Evolutionary conservation across 2,329 filamentous ascomycete species (phyloP), one percentile per base, ranked within the genome.

Genomic region (Colletotrichum liriopes): DNA sequence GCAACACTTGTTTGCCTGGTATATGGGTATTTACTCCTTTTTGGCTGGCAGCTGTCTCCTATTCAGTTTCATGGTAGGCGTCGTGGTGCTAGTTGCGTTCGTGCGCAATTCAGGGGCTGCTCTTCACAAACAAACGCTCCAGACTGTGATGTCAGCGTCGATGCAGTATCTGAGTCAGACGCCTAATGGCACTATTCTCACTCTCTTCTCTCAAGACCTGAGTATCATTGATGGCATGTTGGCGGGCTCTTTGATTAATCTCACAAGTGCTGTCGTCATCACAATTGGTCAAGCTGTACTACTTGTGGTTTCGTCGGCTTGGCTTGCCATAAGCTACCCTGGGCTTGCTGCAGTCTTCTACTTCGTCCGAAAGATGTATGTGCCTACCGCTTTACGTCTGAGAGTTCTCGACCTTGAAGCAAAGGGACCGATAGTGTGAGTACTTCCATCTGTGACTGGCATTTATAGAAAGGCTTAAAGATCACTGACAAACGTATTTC

Each of bases 351-450:
- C 76, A 0, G 71, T 86, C 0, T 72, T 90, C 0, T 91, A 85
- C 65, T 71, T 82, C 1, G 77, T 91, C 0, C 89, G 91, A 72
- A 86, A 82, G 58, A 84, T 90, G 60, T 92, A 92, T 74, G 82
- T 92, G 1, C 83, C 87, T 0, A 92, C 90, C 0, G 91, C 89
- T 0, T 81, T 89, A 0, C 90, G 91, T 76, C 78, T 92, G 9
- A 84, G 90, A 55, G 83, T 90, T n/a, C 78, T 92, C 11, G 90
- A 92, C 58, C 83, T 92, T 1, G 90, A 92, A 85, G 87, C 2
- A 90, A 92, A 74, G 86, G 77, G 78, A 0, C 83, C 84, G 86
- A 79, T 91, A 0, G 90, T 88, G 80, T 87, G 83, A 23, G 83
- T 74, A 14, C 16, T 61, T 29, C 12, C 16, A 3, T 29, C 8